These are phyloP conservation scores for Sclerotinia sclerotiorum DNA, from an alignment of 2,329 filamentous ascomycete genomes.

Conservation along the genomic window DNA sequence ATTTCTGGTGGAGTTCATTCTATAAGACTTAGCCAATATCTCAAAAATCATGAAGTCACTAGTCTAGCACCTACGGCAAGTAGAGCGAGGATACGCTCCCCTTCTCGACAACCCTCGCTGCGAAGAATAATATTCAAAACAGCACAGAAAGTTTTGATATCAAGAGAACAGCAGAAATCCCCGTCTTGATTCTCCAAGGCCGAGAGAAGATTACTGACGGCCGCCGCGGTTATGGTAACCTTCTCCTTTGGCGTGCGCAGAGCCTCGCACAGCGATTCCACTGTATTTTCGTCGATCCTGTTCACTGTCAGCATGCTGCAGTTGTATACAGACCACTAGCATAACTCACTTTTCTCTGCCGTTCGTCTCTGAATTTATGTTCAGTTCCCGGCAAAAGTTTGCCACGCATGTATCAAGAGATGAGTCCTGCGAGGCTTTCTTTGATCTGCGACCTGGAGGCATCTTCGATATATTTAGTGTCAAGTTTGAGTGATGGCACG, in stretches of 20 bases:
- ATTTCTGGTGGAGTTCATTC: constrained; percentile 28
- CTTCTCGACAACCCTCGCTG: constrained; percentile 28
- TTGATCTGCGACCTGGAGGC: constrained; percentile 4
- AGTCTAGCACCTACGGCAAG: constrained; percentile 33
- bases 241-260: not conserved
- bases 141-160: constrained; percentile 28
- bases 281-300: constrained; percentile 1
- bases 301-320: not conserved
- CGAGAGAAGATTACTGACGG: constrained; percentile 20
- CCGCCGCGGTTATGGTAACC: not conserved
- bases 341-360: constrained; percentile 6
- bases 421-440: not conserved
- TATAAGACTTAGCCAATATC: constrained; percentile 19
- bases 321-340: not conserved
- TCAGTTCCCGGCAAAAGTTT: constrained; percentile 3
- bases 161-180: constrained; percentile 31
- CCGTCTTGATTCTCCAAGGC: constrained; percentile 28
- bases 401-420: not conserved
- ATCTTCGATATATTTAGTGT: constrained; percentile 9
- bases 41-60: not conserved
- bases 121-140: constrained; percentile 32
- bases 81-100: constrained; percentile 35
- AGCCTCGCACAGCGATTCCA: constrained; percentile 13
- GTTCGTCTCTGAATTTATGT: not conserved
- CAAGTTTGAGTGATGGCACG: not conserved